A percentile compares a stretch with the other conserved stretches of the same genome.
These are phyloP conservation scores for Lasiosphaeris hirsuta DNA, from an alignment of 495 filamentous ascomycete genomes.

Conservation along the genomic window DNA sequence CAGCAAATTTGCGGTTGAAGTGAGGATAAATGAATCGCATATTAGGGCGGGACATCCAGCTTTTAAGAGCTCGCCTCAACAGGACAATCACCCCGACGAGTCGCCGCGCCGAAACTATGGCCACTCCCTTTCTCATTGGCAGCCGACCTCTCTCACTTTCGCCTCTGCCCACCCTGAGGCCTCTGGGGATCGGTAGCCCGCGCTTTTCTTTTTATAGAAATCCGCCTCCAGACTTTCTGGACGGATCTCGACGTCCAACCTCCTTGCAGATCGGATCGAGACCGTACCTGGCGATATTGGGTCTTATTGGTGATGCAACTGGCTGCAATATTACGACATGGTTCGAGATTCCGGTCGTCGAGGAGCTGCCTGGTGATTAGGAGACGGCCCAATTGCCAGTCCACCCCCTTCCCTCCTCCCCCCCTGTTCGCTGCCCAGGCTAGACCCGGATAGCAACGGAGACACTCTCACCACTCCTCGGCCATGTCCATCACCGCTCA, in stretches of 20 bases:
- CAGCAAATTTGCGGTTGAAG: conserved; percentile 50
- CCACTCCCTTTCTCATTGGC: background rate
- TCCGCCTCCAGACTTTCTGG: conserved; percentile 14
- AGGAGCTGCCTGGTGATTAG: conserved; percentile 3
- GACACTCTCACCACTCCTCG: background rate
- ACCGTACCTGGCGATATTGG: conserved; percentile 16
- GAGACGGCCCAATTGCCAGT: background rate
- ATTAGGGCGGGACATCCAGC: conserved; percentile 40
- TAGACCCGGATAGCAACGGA: conserved; percentile 19
- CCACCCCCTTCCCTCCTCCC: background rate
- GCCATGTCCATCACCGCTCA: background rate
- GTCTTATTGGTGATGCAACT: conserved; percentile 10
- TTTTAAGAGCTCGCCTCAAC: conserved; percentile 29
- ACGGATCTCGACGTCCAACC: conserved; percentile 4
- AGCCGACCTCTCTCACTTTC: conserved; percentile 10
- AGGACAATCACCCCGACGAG: conserved; percentile 16
- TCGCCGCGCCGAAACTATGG: conserved; percentile 20
- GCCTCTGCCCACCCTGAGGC: conserved; percentile 9
- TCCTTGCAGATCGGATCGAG: conserved; percentile 23
- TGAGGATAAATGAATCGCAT: conserved; percentile 47
- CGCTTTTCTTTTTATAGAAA: conserved; percentile 44
- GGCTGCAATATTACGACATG: conserved; percentile 14
- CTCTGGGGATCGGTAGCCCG: conserved; percentile 13
- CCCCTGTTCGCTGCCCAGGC: background rate
- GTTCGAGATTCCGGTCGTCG: conserved; percentile 14